Conservation (phyloP, 1,284 basidiomycete species). For the Lignosus rhinocerotis region DNA sequence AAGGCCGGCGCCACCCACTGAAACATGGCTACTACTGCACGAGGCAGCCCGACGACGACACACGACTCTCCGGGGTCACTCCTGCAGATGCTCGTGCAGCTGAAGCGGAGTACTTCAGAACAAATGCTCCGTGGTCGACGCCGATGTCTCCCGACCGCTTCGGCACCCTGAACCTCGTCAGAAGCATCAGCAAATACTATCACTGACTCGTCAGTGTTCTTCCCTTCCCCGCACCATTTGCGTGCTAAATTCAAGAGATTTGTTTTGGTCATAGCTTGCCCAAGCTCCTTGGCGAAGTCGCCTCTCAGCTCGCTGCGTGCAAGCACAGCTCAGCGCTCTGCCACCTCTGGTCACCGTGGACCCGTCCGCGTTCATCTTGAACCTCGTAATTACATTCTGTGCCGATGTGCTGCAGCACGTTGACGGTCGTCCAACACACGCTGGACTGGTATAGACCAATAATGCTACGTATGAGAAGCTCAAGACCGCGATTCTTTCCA, state of each 20-base stretch:
- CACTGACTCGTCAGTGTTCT: not conserved
- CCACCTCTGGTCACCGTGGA: conserved; percentile 43
- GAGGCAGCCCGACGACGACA: conserved; percentile 58
- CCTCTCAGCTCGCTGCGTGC: conserved; percentile 36
- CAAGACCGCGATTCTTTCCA: conserved; percentile 38
- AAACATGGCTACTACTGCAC: conserved; percentile 65
- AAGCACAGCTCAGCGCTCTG: conserved; percentile 28
- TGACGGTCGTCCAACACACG: conserved; percentile 35
- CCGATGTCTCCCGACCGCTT: conserved; percentile 43
- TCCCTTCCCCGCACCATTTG: not conserved
- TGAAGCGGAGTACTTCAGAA: conserved; percentile 48
- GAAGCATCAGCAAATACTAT: conserved; percentile 43
- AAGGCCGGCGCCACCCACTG: conserved; percentile 45
- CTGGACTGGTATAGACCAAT: conserved; percentile 39
- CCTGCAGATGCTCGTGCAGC: conserved; percentile 39
- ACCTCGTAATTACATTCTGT: conserved; percentile 47
- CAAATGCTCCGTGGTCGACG: conserved; percentile 49
- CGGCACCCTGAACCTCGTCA: conserved; percentile 56
- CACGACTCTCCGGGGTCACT: conserved; percentile 42
- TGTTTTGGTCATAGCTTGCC: not conserved
- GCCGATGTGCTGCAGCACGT: conserved; percentile 38
- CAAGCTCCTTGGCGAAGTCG: conserved; percentile 46
- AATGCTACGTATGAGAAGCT: conserved; percentile 36
- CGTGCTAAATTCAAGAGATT: not conserved
- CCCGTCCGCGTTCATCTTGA: conserved; percentile 46